Evolutionary conservation across 192 early-diverging fungal genomes (phyloP), one percentile per base, ranked within the genome.

Genomic region (Entomortierella lignicola): DNA sequence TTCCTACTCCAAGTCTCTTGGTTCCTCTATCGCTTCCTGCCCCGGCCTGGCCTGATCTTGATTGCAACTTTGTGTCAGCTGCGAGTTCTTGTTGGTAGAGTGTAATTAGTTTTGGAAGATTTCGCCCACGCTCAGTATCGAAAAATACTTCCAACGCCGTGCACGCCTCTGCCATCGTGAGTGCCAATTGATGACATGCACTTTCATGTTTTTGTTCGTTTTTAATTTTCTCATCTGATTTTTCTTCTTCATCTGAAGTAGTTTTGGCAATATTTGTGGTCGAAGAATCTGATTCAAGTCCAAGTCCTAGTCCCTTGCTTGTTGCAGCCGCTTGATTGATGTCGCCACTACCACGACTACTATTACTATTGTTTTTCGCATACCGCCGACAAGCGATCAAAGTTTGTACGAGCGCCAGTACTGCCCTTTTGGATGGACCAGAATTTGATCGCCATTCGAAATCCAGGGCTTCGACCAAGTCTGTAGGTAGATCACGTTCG

Each of bases 401-500:
- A 0, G 67, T 63, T 21, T 77, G 74, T 2, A 77, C 51, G 31
- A 69, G 43, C 17, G 60, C 66, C 10, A 69, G 44, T 6, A 77
- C 74, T 0, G 74, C 55, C 29, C 54, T 55, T 47, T 54, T 63
- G 3, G 74, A 52, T 1, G 47, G 18, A 6, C 20, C 55, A 1
- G 55, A 43, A 25, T n/a, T 31, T 15, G 74, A 63, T 4, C 66
- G 31, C 59, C 67, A 56, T 23, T 77, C 74, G 30, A 57, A 69
- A 58, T 77, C 74, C 41, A 77, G 4, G 6, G 50, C 55, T 20
- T 77, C 66, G 13, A 69, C 29, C 34, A 77, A 31, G 12, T 52
- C 66, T 5, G 29, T 37, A 13, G 74, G 66, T 4, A 77, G 37
- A 29, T 68, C 67, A 18, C 47, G 58, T 10, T 77, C 74, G 20